Conservation (phyloP, 176 grass and related monocot genomes). For the Melocanna baccifera region DNA sequence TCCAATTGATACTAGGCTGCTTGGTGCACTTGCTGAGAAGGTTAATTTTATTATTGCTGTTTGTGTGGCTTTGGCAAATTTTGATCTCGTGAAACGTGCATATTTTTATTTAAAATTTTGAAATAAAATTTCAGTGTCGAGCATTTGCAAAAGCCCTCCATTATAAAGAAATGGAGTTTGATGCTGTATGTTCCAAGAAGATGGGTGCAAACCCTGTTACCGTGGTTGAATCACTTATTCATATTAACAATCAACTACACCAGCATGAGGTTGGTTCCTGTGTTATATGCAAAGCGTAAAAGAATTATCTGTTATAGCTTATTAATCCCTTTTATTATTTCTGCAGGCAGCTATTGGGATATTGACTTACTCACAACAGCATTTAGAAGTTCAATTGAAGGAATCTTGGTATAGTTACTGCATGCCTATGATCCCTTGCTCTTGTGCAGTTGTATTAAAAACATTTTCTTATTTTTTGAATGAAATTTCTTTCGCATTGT, state of each 20-base stretch:
- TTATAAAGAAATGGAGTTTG: slow-evolving; percentile 99
- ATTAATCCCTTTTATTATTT: slow-evolving; percentile 20
- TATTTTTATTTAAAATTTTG: slow-evolving; percentile 12
- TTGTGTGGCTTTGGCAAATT: neutral
- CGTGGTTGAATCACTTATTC: slow-evolving; percentile 95
- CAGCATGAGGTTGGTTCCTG: slow-evolving; percentile 84
- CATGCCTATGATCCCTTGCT: slow-evolving; percentile 13
- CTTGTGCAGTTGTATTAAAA: neutral
- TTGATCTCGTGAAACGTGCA: slow-evolving; percentile 22
- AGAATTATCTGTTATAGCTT: neutral
- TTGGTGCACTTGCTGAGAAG: slow-evolving; percentile 99
- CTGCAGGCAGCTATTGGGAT: slow-evolving; percentile 92
- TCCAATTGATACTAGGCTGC: slow-evolving; percentile 96
- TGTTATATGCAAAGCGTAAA: slow-evolving; percentile 24
- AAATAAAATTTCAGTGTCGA: slow-evolving; percentile 63
- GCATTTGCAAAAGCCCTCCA: slow-evolving; percentile 97
- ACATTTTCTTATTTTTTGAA: neutral
- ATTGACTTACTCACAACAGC: slow-evolving; percentile 89
- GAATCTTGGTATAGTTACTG: slow-evolving; percentile 84
- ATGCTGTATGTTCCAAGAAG: slow-evolving; percentile 89
- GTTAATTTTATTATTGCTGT: slow-evolving; percentile 36
- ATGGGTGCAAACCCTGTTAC: slow-evolving; percentile 98
- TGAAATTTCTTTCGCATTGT: neutral
- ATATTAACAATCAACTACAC: slow-evolving; percentile 97
- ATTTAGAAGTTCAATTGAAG: slow-evolving; percentile 92